Conservation (phyloP, 257 asterid genomes). For the Solanum chiquidenum region DNA sequence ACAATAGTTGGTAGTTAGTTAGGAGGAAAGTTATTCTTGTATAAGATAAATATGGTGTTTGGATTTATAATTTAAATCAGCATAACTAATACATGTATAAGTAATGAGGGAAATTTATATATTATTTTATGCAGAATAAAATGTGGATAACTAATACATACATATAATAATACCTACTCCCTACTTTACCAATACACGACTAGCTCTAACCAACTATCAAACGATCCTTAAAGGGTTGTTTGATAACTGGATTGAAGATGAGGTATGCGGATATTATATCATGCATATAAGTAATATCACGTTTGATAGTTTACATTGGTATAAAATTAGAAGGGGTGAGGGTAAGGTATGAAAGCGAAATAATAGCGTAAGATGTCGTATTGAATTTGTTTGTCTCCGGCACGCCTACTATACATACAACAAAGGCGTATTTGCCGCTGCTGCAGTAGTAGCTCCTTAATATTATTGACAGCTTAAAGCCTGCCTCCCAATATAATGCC, state of each 20-base stretch:
- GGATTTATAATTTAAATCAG: not conserved
- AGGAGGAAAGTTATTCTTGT: not conserved
- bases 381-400: not conserved
- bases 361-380: not conserved
- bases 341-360: not conserved
- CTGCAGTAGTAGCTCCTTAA: not conserved
- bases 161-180: not conserved
- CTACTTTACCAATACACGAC: not conserved
- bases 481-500: not conserved
- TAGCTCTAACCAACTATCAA: not conserved
- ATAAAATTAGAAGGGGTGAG: too few species aligned
- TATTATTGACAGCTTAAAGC: not conserved
- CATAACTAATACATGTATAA: not conserved
- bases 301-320: too few species aligned
- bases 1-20: too few species aligned
- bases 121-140: not conserved
- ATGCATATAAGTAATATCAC: not conserved
- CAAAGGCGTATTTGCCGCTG: constrained; percentile 23
- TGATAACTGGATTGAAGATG: not conserved
- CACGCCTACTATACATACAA: not conserved
- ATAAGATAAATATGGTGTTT: too few species aligned
- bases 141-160: not conserved
- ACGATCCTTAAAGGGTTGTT: too few species aligned
- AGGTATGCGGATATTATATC: not conserved
- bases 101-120: too few species aligned